phyloP scores from a whole-genome alignment of 2,329 filamentous ascomycete genomes.

The Apiospora saccharicola region DNA sequence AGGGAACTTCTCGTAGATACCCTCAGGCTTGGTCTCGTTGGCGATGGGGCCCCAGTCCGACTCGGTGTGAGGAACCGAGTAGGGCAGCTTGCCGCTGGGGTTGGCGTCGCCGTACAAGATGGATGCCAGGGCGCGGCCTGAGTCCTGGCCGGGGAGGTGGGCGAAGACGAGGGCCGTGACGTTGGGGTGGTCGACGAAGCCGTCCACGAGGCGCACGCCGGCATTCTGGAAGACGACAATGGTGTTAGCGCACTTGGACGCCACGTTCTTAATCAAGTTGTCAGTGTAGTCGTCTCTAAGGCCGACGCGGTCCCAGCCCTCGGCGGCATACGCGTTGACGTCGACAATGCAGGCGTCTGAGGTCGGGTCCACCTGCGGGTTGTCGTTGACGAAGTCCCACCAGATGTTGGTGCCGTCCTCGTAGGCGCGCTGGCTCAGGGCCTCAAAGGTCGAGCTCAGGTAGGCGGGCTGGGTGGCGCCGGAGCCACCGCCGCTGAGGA shows the following conservation, averaged over 20 bases:
- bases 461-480: constrained; percentile 44
- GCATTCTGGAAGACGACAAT: constrained; percentile 70
- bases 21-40: constrained; percentile 51
- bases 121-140: constrained; percentile 75
- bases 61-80: constrained; percentile 57
- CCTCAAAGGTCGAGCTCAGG: constrained; percentile 49
- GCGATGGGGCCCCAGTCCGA: constrained; percentile 53
- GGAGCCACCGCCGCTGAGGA: constrained; percentile 55
- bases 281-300: constrained; percentile 44
- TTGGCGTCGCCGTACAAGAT: constrained; percentile 70
- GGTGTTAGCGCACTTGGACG: constrained; percentile 61
- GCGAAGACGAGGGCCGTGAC: constrained; percentile 78
- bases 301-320: constrained; percentile 44
- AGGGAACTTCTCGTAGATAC: constrained; percentile 41
- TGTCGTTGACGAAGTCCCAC: constrained; percentile 52
- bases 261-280: constrained; percentile 55
- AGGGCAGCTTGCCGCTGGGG: constrained; percentile 57
- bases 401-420: constrained; percentile 49
- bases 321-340: constrained; percentile 67
- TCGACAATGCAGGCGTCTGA: constrained; percentile 67
- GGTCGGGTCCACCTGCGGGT: constrained; percentile 42
- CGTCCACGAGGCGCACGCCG: constrained; percentile 65
- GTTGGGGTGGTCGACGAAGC: constrained; percentile 69
- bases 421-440: constrained; percentile 50
- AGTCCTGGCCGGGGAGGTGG: constrained; percentile 75